phyloP scores from a whole-genome alignment of 371 early-diverging fungal species.

The Mortierella sp. region DNA sequence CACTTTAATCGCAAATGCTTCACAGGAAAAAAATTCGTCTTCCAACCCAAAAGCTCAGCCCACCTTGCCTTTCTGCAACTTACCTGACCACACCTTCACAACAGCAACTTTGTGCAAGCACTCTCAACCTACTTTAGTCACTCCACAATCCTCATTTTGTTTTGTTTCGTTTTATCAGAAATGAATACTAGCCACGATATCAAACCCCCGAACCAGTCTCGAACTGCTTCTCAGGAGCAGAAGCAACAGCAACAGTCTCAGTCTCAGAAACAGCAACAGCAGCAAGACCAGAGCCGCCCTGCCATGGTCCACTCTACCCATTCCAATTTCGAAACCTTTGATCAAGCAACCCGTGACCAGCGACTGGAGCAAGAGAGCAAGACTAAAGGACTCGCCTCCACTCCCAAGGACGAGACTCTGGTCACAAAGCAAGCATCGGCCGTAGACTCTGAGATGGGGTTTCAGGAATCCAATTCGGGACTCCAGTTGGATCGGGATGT shows the following conservation, averaged over 20 bases:
- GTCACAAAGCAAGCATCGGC: not conserved
- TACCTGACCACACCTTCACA: too few species aligned
- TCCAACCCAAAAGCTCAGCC: too few species aligned
- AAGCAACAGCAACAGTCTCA: not conserved
- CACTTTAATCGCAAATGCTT: too few species aligned
- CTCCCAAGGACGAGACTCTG: not conserved
- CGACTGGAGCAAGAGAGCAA: not conserved
- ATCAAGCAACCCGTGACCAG: slow-evolving; percentile 45
- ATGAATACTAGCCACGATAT: slow-evolving; percentile 3
- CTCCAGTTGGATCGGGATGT: slow-evolving; percentile 48
- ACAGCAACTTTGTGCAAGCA: too few species aligned
- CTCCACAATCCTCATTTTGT: not conserved
- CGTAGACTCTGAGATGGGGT: not conserved
- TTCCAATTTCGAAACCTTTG: slow-evolving; percentile 44
- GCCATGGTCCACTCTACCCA: slow-evolving; percentile 40
- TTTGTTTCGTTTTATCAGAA: not conserved
- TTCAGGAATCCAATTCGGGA: slow-evolving; percentile 28
- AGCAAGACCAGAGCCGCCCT: not conserved
- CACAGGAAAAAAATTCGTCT: too few species aligned
- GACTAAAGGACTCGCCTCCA: not conserved
- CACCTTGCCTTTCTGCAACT: too few species aligned
- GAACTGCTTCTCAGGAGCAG: not conserved
- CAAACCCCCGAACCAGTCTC: not conserved
- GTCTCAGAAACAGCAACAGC: not conserved
- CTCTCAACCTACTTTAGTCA: not conserved